Conservation (phyloP, 2,329 filamentous ascomycete genomes). For the Beauveria rudraprayagi region DNA sequence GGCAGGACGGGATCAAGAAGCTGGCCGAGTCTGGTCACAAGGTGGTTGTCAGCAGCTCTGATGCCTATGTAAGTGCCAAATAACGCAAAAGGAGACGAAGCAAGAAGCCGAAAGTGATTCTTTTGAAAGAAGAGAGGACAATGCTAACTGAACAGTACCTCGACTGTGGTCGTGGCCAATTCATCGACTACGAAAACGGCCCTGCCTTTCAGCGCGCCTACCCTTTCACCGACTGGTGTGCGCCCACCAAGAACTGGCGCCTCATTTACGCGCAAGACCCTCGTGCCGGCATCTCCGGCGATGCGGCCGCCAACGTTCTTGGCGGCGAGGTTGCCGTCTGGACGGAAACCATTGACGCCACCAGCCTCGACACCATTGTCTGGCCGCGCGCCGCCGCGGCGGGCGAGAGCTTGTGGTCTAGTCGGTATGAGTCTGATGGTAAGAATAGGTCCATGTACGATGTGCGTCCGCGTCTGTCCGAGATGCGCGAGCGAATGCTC, state of each 20-base stretch:
- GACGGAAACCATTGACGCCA: slow-evolving; percentile 68
- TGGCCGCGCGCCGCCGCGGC: slow-evolving; percentile 72
- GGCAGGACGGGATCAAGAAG: slow-evolving; percentile 50
- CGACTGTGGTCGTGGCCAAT: slow-evolving; percentile 74
- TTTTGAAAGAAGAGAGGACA: too few species aligned
- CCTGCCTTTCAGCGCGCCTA: slow-evolving; percentile 43
- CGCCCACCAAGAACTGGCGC: slow-evolving; percentile 72
- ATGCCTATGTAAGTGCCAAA: slow-evolving; percentile 56
- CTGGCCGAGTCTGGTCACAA: slow-evolving; percentile 58
- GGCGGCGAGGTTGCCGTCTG: slow-evolving; percentile 79
- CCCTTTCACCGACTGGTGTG: slow-evolving; percentile 76
- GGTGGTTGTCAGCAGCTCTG: slow-evolving; percentile 67
- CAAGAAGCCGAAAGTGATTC: background rate
- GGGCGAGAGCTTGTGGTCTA: slow-evolving; percentile 75
- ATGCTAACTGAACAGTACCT: slow-evolving; percentile 51
- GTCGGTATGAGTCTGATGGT: slow-evolving; percentile 55
- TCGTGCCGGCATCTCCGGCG: slow-evolving; percentile 50
- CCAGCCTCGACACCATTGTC: slow-evolving; percentile 66
- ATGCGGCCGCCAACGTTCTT: slow-evolving; percentile 59
- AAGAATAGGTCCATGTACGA: slow-evolving; percentile 64
- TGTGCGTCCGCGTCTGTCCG: slow-evolving; percentile 60
- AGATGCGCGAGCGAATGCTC: slow-evolving; percentile 70
- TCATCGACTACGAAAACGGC: slow-evolving; percentile 62
- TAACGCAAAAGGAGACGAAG: background rate
- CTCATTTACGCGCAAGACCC: slow-evolving; percentile 77